Base-by-base conservation (phyloP, 768 basidiomycete genomes). In the Panellus pusillus region DNA sequence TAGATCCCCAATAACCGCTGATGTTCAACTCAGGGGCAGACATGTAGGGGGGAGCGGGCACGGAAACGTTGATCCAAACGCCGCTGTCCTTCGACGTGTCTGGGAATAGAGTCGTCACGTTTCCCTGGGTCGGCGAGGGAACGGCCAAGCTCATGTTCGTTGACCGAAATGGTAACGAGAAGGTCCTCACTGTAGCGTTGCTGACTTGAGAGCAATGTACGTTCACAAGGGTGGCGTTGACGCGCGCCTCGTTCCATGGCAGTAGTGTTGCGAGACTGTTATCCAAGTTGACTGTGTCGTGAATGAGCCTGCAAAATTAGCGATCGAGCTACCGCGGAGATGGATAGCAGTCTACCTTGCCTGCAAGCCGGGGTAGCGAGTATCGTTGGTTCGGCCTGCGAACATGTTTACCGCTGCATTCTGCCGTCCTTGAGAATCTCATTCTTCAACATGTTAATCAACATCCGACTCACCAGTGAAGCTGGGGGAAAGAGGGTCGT, bases 1-100 rank as follows among this genome's bases (percentile, higher is more conserved):
- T 20, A 18, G 45, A 24, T 24, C 24, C 50, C 55, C 55, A 57
- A 6, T 31, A 48, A 2, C 35, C 55, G 2, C 4, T 36, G 19
- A 57, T 52, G 42, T 57, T 52, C 17, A 57, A 36, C 4, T 19
- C 55, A 17, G 50, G 45, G 8, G 44, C 24, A 44, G 41, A 17
- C 50, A 39, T 47, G 27, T 57, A 47, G 1, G 50, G 50, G 6
- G 55, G 55, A 12, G 50, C 24, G 11, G 55, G 44, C 14, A 57
- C 36, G 9, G 50, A 48, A n/a, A 57, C 46, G 9, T 57, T 57
- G 41, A 57, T 44, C 56, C 56, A 57, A 15, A 29, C 50, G 32
- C 9, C 50, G 14, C n/a, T 6, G 3, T 51, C 27, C 2, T 5
- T 13, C 18, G 32, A 28, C 6, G 44, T 9, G 12, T 54, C 47